Base-by-base conservation (phyloP, 345 rosid species). In the Populus davidiana region DNA sequence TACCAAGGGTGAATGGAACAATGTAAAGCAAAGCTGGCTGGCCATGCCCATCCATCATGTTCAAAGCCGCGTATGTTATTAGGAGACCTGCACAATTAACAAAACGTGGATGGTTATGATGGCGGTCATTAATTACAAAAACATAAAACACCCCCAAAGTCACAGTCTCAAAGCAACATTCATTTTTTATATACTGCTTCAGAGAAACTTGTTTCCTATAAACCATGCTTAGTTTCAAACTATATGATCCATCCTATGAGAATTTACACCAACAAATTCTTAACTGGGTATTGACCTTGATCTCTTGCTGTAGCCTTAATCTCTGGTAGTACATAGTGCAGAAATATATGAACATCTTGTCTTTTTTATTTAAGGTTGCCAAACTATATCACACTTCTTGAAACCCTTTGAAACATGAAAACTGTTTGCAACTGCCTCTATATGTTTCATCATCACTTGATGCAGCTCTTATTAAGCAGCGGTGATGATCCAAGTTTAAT, bases 1-100 rank as follows among this genome's bases (percentile, higher is more conserved):
- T 78, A 82, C 85, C 82, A 18, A 78, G 82, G 47, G 79, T 82
- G 79, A 82, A 82, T 3, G 85, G 85, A 61, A 82, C 85, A 66
- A 82, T 78, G 79, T 82, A 82, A 23, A 82, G 82, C 64, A 82
- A 50, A 18, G 85, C 82, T 17, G 85, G 82, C 66, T 82, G 85
- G 63, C 85, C 85, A 41, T 82, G 85, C 17, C 85, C 85, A 78
- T 82, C 85, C 85, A 82, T 82, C 82, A 78, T 35, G 80, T 82
- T 82, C 79, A 82, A 67, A 82, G 85, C 85, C 50, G 75, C 71
- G 18, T 82, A 82, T 17, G 85, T 82, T 29, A 82, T 41, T 36
- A 82, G 75, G 35, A 82, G 85, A 56, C 85, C 85, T 82, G 79
- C 77, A 75, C 17, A 12, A 12, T 43, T 2, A 20, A 71, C 64